Percentiles rank a stretch among this genome's conserved stretches.
phyloP scores from a whole-genome alignment of 495 filamentous ascomycete genomes.

The Tuber calosporum region DNA sequence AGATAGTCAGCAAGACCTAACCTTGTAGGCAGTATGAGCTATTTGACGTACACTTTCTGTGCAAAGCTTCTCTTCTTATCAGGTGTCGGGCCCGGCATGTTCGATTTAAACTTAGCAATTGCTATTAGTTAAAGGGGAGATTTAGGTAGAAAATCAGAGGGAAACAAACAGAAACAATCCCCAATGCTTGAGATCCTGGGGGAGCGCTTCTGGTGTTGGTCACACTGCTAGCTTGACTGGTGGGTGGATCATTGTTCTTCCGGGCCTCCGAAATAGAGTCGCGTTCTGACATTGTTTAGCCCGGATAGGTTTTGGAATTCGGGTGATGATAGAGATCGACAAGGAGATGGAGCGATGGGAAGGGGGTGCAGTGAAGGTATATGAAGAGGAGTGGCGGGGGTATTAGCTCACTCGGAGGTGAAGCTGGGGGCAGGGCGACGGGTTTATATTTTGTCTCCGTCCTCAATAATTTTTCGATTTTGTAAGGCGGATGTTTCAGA shows the following conservation, averaged over 20 bases:
- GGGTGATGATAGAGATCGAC: not conserved
- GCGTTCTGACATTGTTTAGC: slow-evolving; percentile 18
- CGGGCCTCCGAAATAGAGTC: slow-evolving; percentile 23
- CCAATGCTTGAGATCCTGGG: slow-evolving; percentile 24
- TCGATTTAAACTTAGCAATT: slow-evolving; percentile 11
- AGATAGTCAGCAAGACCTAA: not conserved
- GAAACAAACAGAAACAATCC: slow-evolving; percentile 23
- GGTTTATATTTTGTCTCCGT: not conserved
- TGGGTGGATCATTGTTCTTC: slow-evolving; percentile 33
- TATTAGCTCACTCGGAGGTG: not conserved
- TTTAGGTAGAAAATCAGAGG: not conserved
- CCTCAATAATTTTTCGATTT: not conserved
- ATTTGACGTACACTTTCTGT: slow-evolving; percentile 27
- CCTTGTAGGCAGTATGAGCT: not conserved
- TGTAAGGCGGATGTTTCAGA: not conserved
- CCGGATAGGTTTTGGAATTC: not conserved
- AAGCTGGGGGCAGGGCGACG: not conserved
- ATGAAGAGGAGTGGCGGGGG: not conserved
- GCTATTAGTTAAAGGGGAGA: slow-evolving; percentile 6
- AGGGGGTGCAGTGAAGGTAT: not conserved
- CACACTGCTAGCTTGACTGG: slow-evolving; percentile 25
- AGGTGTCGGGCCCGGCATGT: slow-evolving; percentile 16
- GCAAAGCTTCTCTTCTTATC: slow-evolving; percentile 26
- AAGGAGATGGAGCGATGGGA: not conserved
- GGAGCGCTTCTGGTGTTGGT: slow-evolving; percentile 14